Base-by-base conservation (phyloP, 1,139 yeast genomes). In the Yamadazyma buinensis region DNA sequence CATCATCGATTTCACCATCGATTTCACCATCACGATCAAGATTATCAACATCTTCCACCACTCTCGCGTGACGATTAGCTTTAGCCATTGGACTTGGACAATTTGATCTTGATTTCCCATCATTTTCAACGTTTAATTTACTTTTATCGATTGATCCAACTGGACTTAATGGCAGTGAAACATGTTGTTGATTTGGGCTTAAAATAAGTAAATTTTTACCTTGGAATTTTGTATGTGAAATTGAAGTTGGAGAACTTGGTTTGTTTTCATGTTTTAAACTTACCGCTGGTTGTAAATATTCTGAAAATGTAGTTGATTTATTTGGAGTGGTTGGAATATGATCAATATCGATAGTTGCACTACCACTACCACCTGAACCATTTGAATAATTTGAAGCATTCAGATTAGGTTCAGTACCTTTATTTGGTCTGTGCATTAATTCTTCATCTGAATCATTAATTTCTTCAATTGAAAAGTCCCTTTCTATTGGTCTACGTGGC, bases 51-150 rank as follows among this genome's bases (percentile, higher is more conserved):
- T 69, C 59, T 42, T 69, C 75, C 11, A 69, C 65, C 4, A 69
- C 74, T 29, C 75, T 54, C 2, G 75, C 75, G 42, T 69, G 75
- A 36, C 75, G 56, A 39, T 69, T 69, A 5, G 61, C 68, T 42
- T 53, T 61, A 1, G 74, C 75, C 51, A 62, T 55, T 4, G 75
- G 75, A 24, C 72, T 66, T 4, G 69, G 52, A 24, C 65, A 55
- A 7, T 50, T 53, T 0, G 63, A 52, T 34, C 61, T 48, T 3
- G 52, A 41, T 23, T 44, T 44, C 4, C 41, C 36, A 10, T 53
- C 60, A 6, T 20, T 30, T 2, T 44, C 47, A 5, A 44, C 43
- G 13, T 40, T 22, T 22, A 51, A 41, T 1, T 41, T 29, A 26
- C 33, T 36, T 26, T 25, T 34, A 10, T 42, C 46, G 17, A 11